Evolutionary conservation across 176 grass and related monocot genomes (phyloP).

Genomic region (Elymus sibiricus): DNA sequence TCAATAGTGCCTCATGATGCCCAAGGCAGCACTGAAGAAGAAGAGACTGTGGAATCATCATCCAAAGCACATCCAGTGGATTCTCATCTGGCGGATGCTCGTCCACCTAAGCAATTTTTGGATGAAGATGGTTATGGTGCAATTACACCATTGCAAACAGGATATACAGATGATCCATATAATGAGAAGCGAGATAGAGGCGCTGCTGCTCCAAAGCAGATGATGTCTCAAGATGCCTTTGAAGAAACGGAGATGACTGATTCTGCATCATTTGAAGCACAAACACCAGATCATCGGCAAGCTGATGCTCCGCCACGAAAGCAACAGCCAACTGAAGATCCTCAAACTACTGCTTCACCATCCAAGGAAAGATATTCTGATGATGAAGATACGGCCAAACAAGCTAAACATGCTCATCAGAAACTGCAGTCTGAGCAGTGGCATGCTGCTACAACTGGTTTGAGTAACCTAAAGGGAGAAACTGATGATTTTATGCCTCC

Average conservation of each 20-base stretch:
- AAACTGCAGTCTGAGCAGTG: constrained; percentile 4
- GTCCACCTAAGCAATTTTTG: background rate
- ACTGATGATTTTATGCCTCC: constrained; percentile 1
- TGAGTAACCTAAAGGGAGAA: constrained; percentile 20
- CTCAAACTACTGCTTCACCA: background rate
- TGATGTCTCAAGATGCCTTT: background rate
- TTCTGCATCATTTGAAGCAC: constrained; percentile 4
- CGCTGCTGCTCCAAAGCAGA: constrained; percentile 3
- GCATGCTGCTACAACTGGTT: constrained; percentile 16
- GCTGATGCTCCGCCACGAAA: constrained; percentile 8
- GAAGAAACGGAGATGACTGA: constrained; percentile 10
- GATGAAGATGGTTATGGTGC: background rate
- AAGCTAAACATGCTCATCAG: background rate
- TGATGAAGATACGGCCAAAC: constrained; percentile 13
- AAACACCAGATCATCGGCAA: background rate
- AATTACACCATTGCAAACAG: constrained; percentile 15
- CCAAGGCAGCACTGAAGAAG: constrained; percentile 11
- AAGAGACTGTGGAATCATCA: constrained; percentile 3
- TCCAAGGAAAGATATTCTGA: background rate
- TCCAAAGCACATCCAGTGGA: constrained; percentile 10
- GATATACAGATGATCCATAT: constrained; percentile 21
- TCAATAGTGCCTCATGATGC: background rate
- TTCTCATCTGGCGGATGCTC: background rate
- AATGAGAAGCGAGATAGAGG: constrained; percentile 9
- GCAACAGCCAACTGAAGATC: constrained; percentile 21